Percentiles rank a stretch among this genome's conserved stretches.
phyloP scores from a whole-genome alignment of 495 filamentous ascomycete genomes.

The Cairneyella variabilis region DNA sequence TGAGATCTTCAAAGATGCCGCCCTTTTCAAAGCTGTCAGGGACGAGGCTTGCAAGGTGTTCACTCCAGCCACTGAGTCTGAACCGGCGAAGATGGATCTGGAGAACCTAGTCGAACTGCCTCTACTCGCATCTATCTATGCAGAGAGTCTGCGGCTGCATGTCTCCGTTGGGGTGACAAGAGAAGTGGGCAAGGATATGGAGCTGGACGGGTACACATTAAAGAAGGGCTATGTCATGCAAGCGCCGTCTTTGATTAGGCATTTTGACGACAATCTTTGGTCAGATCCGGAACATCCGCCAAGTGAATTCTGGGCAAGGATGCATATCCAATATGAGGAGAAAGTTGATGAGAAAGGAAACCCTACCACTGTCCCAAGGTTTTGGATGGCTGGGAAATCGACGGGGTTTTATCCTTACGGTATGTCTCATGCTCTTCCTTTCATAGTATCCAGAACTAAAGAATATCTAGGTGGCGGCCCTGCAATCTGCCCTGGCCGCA shows the following conservation, averaged over 20 bases:
- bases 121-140: constrained; percentile 35
- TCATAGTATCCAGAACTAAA: not conserved
- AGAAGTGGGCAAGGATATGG: constrained; percentile 14
- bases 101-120: constrained; percentile 29
- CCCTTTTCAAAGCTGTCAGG: constrained; percentile 20
- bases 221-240: constrained; percentile 26
- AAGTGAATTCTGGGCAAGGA: constrained; percentile 32
- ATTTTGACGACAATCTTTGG: constrained; percentile 29
- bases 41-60: constrained; percentile 20
- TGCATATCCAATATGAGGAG: constrained; percentile 21
- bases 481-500: constrained; percentile 43
- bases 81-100: constrained; percentile 17
- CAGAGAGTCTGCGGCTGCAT: constrained; percentile 35
- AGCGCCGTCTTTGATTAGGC: constrained; percentile 23
- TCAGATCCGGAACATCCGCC: constrained; percentile 27
- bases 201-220: constrained; percentile 23
- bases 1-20: constrained; percentile 26
- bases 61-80: constrained; percentile 6
- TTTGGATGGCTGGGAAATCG: constrained; percentile 15
- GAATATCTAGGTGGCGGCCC: constrained; percentile 30
- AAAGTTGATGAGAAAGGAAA: not conserved
- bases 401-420: constrained; percentile 31
- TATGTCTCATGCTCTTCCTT: constrained; percentile 12
- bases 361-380: not conserved
- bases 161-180: constrained; percentile 29